Evolutionary conservation across 768 basidiomycete genomes (phyloP).

Genomic region (Termitomyces sp.): DNA sequence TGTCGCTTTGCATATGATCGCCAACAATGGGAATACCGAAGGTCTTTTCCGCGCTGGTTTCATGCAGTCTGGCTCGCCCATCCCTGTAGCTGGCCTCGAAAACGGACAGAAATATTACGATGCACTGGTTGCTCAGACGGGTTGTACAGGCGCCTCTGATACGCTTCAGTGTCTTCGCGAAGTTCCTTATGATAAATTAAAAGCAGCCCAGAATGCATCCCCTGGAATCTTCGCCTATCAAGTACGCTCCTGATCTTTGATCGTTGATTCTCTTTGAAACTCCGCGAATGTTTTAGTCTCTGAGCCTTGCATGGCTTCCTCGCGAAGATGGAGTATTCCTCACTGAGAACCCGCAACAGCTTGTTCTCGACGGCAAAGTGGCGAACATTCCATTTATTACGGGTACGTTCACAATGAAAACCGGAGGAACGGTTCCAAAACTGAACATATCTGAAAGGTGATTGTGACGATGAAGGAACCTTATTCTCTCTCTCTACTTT

Average conservation of each 20-base stretch:
- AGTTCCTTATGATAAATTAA: slow-evolving; percentile 30
- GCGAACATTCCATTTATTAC: slow-evolving; percentile 45
- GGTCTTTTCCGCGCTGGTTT: slow-evolving; percentile 45
- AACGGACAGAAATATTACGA: slow-evolving; percentile 43
- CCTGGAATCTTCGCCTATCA: slow-evolving; percentile 39
- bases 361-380: slow-evolving; percentile 36
- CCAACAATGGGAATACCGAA: slow-evolving; percentile 37
- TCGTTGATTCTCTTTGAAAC: background rate
- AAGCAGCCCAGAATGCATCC: slow-evolving; percentile 35
- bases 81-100: slow-evolving; percentile 38
- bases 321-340: slow-evolving; percentile 46
- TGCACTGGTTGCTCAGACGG: slow-evolving; percentile 32
- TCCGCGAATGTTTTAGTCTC: slow-evolving; percentile 22
- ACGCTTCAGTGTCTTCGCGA: slow-evolving; percentile 39
- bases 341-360: slow-evolving; percentile 32
- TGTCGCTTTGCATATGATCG: slow-evolving; percentile 42
- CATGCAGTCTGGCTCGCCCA: slow-evolving; percentile 45
- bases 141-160: slow-evolving; percentile 32
- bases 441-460: slow-evolving; percentile 22
- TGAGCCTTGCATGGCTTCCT: slow-evolving; percentile 41
- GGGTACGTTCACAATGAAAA: slow-evolving; percentile 19
- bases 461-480: slow-evolving; percentile 58
- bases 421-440: background rate
- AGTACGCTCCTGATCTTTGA: slow-evolving; percentile 18
- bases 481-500: slow-evolving; percentile 39